phyloP scores from a whole-genome alignment of 345 rosid genomes.

The Populus pruinosa region DNA sequence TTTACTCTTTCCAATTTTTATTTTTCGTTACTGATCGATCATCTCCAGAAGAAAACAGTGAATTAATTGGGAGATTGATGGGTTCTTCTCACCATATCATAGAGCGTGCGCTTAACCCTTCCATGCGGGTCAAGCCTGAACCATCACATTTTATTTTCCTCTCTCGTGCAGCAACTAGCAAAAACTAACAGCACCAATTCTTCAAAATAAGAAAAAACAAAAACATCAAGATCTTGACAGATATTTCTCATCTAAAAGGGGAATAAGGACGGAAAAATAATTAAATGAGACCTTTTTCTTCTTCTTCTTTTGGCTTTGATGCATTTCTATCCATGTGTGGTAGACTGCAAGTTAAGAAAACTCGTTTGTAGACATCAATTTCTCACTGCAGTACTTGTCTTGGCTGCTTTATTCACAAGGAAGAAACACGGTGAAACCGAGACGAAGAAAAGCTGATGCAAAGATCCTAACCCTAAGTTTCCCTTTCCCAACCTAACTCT shows the following conservation, averaged over 20 bases:
- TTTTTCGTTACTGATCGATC: neutral
- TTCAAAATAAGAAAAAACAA: neutral
- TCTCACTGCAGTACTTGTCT: slow-evolving; percentile 20
- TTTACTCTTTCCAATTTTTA: neutral
- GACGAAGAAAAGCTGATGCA: slow-evolving; percentile 16
- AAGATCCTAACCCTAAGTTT: slow-evolving; percentile 35
- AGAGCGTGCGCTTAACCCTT: slow-evolving; percentile 16
- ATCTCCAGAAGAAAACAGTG: neutral
- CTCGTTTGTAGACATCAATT: slow-evolving; percentile 15
- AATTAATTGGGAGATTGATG: slow-evolving; percentile 13
- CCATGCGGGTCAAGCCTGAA: slow-evolving; percentile 28
- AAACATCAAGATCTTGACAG: slow-evolving; percentile 5
- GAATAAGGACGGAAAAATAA: neutral
- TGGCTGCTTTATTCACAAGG: slow-evolving; percentile 41
- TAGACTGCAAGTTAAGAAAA: slow-evolving; percentile 60
- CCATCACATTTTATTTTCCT: slow-evolving; percentile 19
- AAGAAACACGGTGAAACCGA: slow-evolving; percentile 17
- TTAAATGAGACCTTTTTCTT: neutral
- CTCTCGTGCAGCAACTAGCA: neutral
- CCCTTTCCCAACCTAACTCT: slow-evolving; percentile 49
- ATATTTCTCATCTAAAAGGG: slow-evolving; percentile 1
- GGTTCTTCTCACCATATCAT: slow-evolving; percentile 29
- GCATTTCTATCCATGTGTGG: slow-evolving; percentile 24
- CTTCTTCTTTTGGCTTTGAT: slow-evolving; percentile 3
- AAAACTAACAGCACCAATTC: slow-evolving; percentile 5